Evolutionary conservation across 208 protist species (phyloP).

Genomic region (Crithidia thermophila): DNA sequence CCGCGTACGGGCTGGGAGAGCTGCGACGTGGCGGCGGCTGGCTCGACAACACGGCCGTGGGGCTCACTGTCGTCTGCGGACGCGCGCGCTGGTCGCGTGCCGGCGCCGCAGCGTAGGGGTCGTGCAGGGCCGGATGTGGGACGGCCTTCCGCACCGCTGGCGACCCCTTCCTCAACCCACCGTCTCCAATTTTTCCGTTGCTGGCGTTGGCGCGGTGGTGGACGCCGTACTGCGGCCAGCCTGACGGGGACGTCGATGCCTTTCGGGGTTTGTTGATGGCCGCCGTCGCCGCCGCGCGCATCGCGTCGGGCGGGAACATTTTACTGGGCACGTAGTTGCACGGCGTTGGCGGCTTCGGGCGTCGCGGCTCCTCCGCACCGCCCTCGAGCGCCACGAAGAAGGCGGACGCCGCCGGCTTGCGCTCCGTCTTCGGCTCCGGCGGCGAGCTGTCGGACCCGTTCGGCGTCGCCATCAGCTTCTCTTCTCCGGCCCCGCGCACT

Average conservation of each 20-base stretch:
- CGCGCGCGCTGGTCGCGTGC: neutral
- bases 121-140: constrained; percentile 6
- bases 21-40: constrained; percentile 7
- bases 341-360: constrained; percentile 78
- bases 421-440: constrained; percentile 71
- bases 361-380: constrained; percentile 43
- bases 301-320: neutral
- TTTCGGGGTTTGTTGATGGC: neutral
- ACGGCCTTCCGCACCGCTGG: too few species aligned
- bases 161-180: too few species aligned
- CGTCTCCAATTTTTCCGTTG: too few species aligned
- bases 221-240: neutral
- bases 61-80: neutral
- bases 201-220: neutral
- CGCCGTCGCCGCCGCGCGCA: constrained; percentile 1
- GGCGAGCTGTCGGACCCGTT: neutral
- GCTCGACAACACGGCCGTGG: neutral
- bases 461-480: constrained; percentile 2
- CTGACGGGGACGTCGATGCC: neutral
- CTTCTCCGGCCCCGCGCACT: neutral
- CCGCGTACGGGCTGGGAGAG: constrained; percentile 6
- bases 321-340: constrained; percentile 64
- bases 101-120: constrained; percentile 12
- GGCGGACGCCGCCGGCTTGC: constrained; percentile 45
- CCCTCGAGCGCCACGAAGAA: constrained; percentile 73